Percentiles rank a stretch among this genome's conserved stretches.
Conservation (phyloP, 1,139 yeast species). For the Diutina pseudorugosa region DNA sequence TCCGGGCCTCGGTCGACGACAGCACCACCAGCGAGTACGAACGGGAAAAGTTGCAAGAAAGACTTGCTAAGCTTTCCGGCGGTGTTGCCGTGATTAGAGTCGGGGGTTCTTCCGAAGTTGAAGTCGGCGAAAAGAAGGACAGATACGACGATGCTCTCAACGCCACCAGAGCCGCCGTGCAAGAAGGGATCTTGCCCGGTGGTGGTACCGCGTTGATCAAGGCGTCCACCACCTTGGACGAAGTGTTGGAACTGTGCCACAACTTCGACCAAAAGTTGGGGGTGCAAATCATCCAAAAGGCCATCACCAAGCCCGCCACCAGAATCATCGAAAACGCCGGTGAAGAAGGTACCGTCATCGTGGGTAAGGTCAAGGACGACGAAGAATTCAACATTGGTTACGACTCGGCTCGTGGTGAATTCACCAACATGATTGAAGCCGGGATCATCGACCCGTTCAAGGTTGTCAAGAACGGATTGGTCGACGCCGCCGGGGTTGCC, state of each 20-base stretch:
- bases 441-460: conserved; percentile 99
- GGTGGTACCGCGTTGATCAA: conserved; percentile 98
- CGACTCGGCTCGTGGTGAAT: conserved; percentile 89
- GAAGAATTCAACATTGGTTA: conserved; percentile 84
- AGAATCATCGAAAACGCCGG: conserved; percentile 98
- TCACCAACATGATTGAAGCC: conserved; percentile 90
- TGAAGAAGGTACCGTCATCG: conserved; percentile 95
- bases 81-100: conserved; percentile 99
- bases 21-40: conserved; percentile 83
- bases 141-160: conserved; percentile 98
- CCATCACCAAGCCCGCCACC: conserved; percentile 95
- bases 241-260: conserved; percentile 51
- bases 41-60: conserved; percentile 95
- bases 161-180: conserved; percentile 99
- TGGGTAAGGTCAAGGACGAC: conserved; percentile 88
- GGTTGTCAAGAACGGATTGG: conserved; percentile 95
- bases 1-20: conserved; percentile 68
- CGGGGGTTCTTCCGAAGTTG: conserved; percentile 97
- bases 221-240: conserved; percentile 78
- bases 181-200: conserved; percentile 99
- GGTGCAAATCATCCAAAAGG: conserved; percentile 89
- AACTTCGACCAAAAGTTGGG: conserved; percentile 98
- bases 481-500: conserved; percentile 97
- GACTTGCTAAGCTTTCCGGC: conserved; percentile 95
- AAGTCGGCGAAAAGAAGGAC: conserved; percentile 99